These are phyloP conservation scores for Aspergillus neotritici DNA, from an alignment of 2,329 filamentous ascomycete species.

Conservation along the genomic window DNA sequence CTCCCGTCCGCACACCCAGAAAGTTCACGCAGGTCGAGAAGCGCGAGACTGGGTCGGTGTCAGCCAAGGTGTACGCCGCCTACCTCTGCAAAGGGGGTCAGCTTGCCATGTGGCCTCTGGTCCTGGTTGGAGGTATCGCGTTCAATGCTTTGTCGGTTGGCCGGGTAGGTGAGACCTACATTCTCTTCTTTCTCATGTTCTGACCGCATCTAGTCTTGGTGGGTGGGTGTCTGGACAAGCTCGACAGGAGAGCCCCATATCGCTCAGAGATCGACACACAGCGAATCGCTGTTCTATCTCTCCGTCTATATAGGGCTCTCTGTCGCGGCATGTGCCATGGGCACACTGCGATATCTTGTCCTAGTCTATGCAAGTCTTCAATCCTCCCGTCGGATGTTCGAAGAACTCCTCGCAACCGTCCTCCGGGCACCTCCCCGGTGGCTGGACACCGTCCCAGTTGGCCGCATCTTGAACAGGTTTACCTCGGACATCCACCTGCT, in stretches of 20 bases:
- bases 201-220: slow-evolving; percentile 36
- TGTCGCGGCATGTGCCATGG: slow-evolving; percentile 51
- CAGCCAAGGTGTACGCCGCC: slow-evolving; percentile 58
- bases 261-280: no score
- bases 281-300: slow-evolving; percentile 18
- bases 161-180: slow-evolving; percentile 31
- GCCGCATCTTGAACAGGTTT: slow-evolving; percentile 70
- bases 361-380: slow-evolving; percentile 60
- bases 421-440: slow-evolving; percentile 68
- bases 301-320: slow-evolving; percentile 59
- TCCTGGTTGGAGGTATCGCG: slow-evolving; percentile 50
- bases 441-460: slow-evolving; percentile 72
- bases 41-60: slow-evolving; percentile 65
- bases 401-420: slow-evolving; percentile 60
- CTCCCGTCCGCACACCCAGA: slow-evolving; percentile 40
- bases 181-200: neutral
- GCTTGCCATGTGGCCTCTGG: slow-evolving; percentile 53
- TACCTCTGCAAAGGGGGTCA: slow-evolving; percentile 66
- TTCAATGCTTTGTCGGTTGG: slow-evolving; percentile 53
- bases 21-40: slow-evolving; percentile 73
- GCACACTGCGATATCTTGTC: slow-evolving; percentile 37
- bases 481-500: slow-evolving; percentile 69
- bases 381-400: slow-evolving; percentile 62
- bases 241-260: slow-evolving; percentile 11
- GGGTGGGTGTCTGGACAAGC: slow-evolving; percentile 45